phyloP scores from a whole-genome alignment of 129 eudicot species.

The Chrysanthemum makinoi region DNA sequence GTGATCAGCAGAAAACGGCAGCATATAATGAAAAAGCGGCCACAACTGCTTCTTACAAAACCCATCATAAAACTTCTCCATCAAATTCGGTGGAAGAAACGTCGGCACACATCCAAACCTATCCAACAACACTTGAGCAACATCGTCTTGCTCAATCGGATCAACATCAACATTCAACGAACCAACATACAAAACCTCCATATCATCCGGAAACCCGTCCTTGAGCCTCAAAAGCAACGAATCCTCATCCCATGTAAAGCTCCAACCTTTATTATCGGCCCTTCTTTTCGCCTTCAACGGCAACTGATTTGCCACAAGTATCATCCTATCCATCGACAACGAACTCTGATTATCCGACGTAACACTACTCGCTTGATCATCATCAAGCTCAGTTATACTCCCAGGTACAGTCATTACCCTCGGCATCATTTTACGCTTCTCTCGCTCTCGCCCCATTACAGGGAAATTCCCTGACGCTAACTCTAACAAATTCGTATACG shows the following conservation, averaged over 20 bases:
- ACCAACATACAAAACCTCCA: constrained; percentile 77
- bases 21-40: constrained; percentile 79
- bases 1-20: constrained; percentile 65
- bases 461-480: constrained; percentile 76
- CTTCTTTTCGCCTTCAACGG: constrained; percentile 65
- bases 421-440: constrained; percentile 44
- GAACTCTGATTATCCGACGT: constrained; percentile 68
- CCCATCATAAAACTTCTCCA: constrained; percentile 60
- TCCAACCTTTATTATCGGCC: constrained; percentile 67
- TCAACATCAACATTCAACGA: constrained; percentile 65
- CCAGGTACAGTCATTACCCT: constrained; percentile 78
- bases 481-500: constrained; percentile 71
- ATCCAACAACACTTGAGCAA: constrained; percentile 58
- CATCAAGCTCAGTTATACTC: constrained; percentile 61
- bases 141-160: constrained; percentile 71
- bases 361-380: constrained; percentile 63
- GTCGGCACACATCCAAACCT: constrained; percentile 68
- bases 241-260: constrained; percentile 67
- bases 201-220: constrained; percentile 74
- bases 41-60: constrained; percentile 75
- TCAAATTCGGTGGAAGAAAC: constrained; percentile 56
- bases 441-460: constrained; percentile 52
- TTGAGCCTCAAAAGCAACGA: constrained; percentile 54
- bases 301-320: constrained; percentile 65
- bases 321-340: constrained; percentile 57